phyloP scores from a whole-genome alignment of 805 yeast species.

The Candida sanyiensis region DNA sequence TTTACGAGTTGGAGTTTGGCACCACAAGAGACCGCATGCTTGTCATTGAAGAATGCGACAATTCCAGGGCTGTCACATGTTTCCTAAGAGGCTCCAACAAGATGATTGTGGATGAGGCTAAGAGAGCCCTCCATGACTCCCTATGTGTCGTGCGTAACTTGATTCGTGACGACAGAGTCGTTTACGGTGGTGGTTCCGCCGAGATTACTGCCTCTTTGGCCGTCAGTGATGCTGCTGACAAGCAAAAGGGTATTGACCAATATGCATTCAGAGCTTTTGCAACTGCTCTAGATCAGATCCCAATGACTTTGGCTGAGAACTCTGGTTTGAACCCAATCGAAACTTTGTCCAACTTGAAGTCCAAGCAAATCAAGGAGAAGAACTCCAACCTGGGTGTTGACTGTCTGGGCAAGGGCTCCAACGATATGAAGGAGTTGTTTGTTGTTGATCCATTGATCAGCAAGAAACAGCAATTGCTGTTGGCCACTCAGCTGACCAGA shows the following conservation, averaged over 20 bases:
- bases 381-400: constrained; percentile 83
- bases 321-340: constrained; percentile 95
- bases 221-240: constrained; percentile 86
- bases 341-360: constrained; percentile 74
- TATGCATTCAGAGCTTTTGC: constrained; percentile 96
- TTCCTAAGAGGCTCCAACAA: constrained; percentile 93
- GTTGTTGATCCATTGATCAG: constrained; percentile 97
- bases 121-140: constrained; percentile 94
- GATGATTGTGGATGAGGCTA: constrained; percentile 96
- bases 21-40: constrained; percentile 96
- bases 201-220: constrained; percentile 92
- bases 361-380: constrained; percentile 73
- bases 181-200: constrained; percentile 99
- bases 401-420: constrained; percentile 81
- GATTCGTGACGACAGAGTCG: constrained; percentile 85
- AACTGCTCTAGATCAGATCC: constrained; percentile 83
- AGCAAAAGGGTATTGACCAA: constrained; percentile 92
- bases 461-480: constrained; percentile 88
- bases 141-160: constrained; percentile 95
- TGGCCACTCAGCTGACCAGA: constrained; percentile 96
- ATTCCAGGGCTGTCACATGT: constrained; percentile 85
- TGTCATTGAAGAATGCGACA: constrained; percentile 84
- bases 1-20: constrained; percentile 88
- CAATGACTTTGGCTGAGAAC: constrained; percentile 94
- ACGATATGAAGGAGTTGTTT: constrained; percentile 89